A percentile compares a stretch with the other conserved stretches of the same genome.
Evolutionary conservation across 495 filamentous ascomycete species (phyloP).

Genomic region (Talaromyces ruber): DNA sequence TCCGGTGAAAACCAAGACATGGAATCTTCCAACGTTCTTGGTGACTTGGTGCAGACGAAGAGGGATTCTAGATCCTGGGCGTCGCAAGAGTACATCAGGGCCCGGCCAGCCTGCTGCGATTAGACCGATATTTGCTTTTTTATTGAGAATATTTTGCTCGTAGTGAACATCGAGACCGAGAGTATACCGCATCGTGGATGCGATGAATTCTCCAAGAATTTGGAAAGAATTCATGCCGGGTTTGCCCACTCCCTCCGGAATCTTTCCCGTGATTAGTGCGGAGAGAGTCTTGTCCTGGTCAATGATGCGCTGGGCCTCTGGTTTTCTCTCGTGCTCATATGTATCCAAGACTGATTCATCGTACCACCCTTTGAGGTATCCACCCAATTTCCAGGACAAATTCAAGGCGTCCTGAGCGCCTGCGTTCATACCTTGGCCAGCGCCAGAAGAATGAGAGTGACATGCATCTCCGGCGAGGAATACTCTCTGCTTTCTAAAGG

Average conservation of each 20-base stretch:
- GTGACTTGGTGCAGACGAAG: neutral
- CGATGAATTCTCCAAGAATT: neutral
- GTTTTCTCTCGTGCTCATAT: slow-evolving; percentile 50
- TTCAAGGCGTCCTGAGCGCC: slow-evolving; percentile 43
- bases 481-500: slow-evolving; percentile 7
- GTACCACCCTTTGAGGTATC: slow-evolving; percentile 41
- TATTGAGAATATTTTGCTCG: neutral
- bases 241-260: neutral
- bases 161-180: neutral
- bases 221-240: neutral
- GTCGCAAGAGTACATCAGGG: neutral
- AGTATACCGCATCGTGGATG: neutral
- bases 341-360: slow-evolving; percentile 40
- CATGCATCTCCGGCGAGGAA: slow-evolving; percentile 42
- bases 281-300: slow-evolving; percentile 30
- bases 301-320: slow-evolving; percentile 34
- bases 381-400: slow-evolving; percentile 43
- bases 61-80: neutral
- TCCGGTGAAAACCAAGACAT: neutral
- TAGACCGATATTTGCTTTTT: neutral
- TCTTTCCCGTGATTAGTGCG: neutral
- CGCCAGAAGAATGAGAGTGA: slow-evolving; percentile 39
- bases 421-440: slow-evolving; percentile 43
- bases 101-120: neutral
- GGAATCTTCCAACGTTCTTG: neutral